Evolutionary conservation across 257 asterid genomes (phyloP).

Genomic region (Lithospermum erythrorhizon): DNA sequence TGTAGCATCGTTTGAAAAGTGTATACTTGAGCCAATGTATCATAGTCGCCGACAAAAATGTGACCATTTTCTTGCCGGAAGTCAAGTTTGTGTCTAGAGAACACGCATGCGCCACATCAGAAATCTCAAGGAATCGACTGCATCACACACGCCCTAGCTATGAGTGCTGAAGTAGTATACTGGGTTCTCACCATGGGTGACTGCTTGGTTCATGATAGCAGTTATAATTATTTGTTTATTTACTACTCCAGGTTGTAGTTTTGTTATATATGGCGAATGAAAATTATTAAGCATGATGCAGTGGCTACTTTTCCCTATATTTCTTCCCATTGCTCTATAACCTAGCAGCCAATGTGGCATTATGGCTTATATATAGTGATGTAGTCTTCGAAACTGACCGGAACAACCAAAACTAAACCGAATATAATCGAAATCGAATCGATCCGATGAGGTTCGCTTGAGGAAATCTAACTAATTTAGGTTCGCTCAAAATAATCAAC

Average conservation of each 20-base stretch:
- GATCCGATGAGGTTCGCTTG: no score
- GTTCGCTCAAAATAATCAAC: no score
- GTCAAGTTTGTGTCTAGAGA: constrained; percentile 1
- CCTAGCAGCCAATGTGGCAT: no score
- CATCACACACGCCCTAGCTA: background rate
- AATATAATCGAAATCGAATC: no score
- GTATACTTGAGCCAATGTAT: constrained; percentile 35
- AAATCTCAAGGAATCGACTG: background rate
- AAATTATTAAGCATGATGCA: background rate
- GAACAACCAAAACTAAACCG: no score
- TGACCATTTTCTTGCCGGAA: constrained; percentile 43
- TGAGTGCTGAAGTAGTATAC: background rate
- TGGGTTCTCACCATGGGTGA: background rate
- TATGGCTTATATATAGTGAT: no score
- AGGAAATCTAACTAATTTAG: no score
- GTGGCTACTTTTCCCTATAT: background rate
- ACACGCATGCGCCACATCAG: background rate
- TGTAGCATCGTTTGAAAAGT: constrained; percentile 28
- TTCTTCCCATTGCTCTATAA: no score
- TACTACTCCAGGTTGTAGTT: background rate
- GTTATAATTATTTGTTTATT: background rate
- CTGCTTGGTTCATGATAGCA: background rate
- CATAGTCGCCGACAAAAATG: constrained; percentile 28
- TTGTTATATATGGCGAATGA: background rate
- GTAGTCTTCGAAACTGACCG: no score